phyloP scores from a whole-genome alignment of 371 early-diverging fungal species.

The Rhizomucor pusillus region DNA sequence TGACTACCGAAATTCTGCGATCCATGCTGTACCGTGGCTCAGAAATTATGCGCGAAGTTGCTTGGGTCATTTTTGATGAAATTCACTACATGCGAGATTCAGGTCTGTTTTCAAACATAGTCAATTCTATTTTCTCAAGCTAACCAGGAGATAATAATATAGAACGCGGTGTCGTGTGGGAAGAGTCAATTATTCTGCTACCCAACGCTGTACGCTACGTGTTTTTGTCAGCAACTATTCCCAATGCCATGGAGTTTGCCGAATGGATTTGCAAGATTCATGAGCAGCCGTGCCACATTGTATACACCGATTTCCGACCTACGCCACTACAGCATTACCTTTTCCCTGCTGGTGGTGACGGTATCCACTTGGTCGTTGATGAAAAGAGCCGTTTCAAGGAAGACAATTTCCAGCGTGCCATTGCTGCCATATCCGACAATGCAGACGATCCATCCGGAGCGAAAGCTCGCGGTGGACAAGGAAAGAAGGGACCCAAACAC shows the following conservation, averaged over 20 bases:
- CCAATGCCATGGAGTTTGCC: conserved; percentile 99
- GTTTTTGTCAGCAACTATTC: conserved; percentile 99
- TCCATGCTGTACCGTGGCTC: conserved; percentile 99
- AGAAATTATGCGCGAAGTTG: conserved; percentile 98
- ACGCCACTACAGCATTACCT: conserved; percentile 98
- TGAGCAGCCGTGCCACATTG: conserved; percentile 97
- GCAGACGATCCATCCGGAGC: conserved; percentile 53
- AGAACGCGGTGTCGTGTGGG: conserved; percentile 99
- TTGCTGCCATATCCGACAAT: conserved; percentile 68
- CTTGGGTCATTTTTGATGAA: conserved; percentile 99
- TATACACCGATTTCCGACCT: conserved; percentile 99
- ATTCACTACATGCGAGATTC: conserved; percentile 99
- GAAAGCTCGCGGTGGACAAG: conserved; percentile 35
- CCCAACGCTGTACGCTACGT: conserved; percentile 95
- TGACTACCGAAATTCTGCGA: conserved; percentile 99
- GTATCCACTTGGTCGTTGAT: conserved; percentile 95
- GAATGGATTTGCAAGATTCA: conserved; percentile 98
- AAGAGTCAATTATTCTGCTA: conserved; percentile 98
- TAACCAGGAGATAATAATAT: conserved; percentile 8
- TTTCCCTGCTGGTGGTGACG: conserved; percentile 92
- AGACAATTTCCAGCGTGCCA: conserved; percentile 92
- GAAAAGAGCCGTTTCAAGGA: conserved; percentile 94
- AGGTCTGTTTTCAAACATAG: conserved; percentile 23
- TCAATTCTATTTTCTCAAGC: too few species aligned
- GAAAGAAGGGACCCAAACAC: conserved; percentile 32